Percentiles rank a stretch among this genome's conserved stretches.
Evolutionary conservation across 306 rosid genomes (phyloP).

Genomic region (Cucumis hystrix): DNA sequence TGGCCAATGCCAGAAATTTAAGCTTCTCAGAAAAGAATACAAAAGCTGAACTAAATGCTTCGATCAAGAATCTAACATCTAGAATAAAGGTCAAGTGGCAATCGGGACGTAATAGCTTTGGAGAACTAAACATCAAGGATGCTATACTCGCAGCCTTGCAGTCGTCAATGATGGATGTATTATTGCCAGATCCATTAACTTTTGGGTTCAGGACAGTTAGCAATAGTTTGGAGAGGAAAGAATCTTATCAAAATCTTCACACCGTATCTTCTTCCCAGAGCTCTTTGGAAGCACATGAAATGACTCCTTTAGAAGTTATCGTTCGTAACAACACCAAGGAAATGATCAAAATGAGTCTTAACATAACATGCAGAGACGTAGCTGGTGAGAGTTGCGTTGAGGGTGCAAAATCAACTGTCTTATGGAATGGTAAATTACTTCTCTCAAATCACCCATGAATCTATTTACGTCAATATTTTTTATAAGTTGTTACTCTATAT

Average conservation of each 20-base stretch:
- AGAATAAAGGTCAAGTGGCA: slow-evolving; percentile 88
- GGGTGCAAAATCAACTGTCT: slow-evolving; percentile 69
- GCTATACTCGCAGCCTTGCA: slow-evolving; percentile 86
- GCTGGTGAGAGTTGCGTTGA: slow-evolving; percentile 89
- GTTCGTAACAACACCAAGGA: slow-evolving; percentile 93
- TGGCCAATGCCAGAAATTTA: slow-evolving; percentile 28
- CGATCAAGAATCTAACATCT: slow-evolving; percentile 78
- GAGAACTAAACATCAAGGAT: slow-evolving; percentile 84
- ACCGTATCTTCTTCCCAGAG: slow-evolving; percentile 38
- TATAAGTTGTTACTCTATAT: neutral
- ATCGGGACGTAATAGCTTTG: slow-evolving; percentile 73
- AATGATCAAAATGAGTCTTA: slow-evolving; percentile 64
- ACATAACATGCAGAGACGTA: slow-evolving; percentile 78
- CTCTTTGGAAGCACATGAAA: slow-evolving; percentile 63
- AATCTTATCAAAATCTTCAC: slow-evolving; percentile 13
- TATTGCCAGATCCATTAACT: slow-evolving; percentile 92
- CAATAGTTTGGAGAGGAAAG: slow-evolving; percentile 17
- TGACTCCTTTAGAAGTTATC: slow-evolving; percentile 78
- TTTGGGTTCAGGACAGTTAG: slow-evolving; percentile 71
- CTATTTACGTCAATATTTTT: too few species aligned
- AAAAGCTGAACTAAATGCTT: slow-evolving; percentile 81
- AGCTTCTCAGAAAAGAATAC: slow-evolving; percentile 65
- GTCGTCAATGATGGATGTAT: slow-evolving; percentile 83
- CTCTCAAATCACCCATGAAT: neutral
- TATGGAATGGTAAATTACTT: slow-evolving; percentile 62